Percentiles rank a stretch among this genome's conserved stretches.
Evolutionary conservation across 2,329 filamentous ascomycete genomes (phyloP).

Genomic region (Myriosclerotinia scirpicola): DNA sequence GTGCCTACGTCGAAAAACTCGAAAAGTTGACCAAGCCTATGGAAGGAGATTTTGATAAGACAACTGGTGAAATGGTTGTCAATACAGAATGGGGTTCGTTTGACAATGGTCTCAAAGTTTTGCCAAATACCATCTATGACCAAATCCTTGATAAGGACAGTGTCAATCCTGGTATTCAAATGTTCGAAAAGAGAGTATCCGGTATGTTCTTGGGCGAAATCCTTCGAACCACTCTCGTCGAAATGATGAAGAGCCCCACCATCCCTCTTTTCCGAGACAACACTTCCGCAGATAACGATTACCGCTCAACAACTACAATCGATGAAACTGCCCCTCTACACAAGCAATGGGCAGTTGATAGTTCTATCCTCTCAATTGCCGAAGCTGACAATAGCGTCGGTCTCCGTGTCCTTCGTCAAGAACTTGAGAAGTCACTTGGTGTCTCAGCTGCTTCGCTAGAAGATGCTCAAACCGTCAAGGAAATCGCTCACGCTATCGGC

Average conservation of each 20-base stretch:
- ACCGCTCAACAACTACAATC: slow-evolving; percentile 68
- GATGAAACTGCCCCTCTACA: slow-evolving; percentile 65
- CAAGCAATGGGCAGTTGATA: slow-evolving; percentile 87
- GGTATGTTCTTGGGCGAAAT: slow-evolving; percentile 99
- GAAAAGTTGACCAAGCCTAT: slow-evolving; percentile 78
- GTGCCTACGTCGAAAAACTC: slow-evolving; percentile 93
- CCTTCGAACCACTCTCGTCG: slow-evolving; percentile 72
- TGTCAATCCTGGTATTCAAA: slow-evolving; percentile 90
- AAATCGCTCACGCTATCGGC: slow-evolving; percentile 78
- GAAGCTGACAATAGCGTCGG: slow-evolving; percentile 76
- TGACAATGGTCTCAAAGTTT: slow-evolving; percentile 85
- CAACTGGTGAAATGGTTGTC: slow-evolving; percentile 92
- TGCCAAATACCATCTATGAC: slow-evolving; percentile 86
- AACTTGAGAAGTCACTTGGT: slow-evolving; percentile 73
- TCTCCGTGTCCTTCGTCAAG: slow-evolving; percentile 71
- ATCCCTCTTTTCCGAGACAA: slow-evolving; percentile 74
- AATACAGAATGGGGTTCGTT: slow-evolving; percentile 99
- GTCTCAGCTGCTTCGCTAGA: slow-evolving; percentile 75
- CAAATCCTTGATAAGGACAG: slow-evolving; percentile 73
- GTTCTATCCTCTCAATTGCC: slow-evolving; percentile 82
- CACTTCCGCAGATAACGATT: slow-evolving; percentile 70
- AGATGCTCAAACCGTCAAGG: slow-evolving; percentile 86
- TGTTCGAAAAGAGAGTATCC: slow-evolving; percentile 98
- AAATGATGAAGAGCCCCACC: slow-evolving; percentile 66
- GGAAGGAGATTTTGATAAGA: slow-evolving; percentile 69